Conservation (phyloP, 345 rosid genomes). For the Capsella bursapastoris region DNA sequence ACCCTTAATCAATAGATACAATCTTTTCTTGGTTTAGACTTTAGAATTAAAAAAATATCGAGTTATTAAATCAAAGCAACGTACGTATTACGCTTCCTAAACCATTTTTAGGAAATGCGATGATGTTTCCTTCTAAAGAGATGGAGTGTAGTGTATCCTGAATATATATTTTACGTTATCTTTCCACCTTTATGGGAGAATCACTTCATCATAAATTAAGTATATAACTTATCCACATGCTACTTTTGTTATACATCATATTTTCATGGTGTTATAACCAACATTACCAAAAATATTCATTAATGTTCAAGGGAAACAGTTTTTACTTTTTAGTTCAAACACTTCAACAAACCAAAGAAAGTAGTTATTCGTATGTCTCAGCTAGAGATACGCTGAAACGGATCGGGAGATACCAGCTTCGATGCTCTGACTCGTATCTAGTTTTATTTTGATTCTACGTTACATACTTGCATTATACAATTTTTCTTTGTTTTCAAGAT, state of each 20-base stretch:
- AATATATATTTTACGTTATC: background rate
- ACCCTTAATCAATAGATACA: background rate
- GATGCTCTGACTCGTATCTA: background rate
- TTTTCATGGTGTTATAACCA: background rate
- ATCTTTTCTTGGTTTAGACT: background rate
- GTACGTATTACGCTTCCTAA: background rate
- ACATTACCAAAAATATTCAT: background rate
- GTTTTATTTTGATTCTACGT: background rate
- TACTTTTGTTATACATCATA: background rate
- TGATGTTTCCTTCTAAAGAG: background rate
- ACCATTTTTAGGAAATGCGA: background rate
- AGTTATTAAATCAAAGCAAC: background rate
- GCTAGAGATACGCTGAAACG: constrained; percentile 6
- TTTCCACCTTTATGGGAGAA: constrained; percentile 12
- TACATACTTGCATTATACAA: background rate
- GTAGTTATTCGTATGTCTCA: background rate
- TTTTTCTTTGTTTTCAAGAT: background rate
- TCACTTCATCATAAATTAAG: constrained; percentile 5
- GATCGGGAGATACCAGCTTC: background rate
- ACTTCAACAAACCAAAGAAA: no score
- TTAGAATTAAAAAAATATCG: background rate
- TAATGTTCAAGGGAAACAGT: background rate
- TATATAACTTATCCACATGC: background rate
- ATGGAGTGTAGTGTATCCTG: background rate
- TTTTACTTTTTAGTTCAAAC: no score